phyloP scores from a whole-genome alignment of 495 filamentous ascomycete species.

The Clavariopsis aquatica region DNA sequence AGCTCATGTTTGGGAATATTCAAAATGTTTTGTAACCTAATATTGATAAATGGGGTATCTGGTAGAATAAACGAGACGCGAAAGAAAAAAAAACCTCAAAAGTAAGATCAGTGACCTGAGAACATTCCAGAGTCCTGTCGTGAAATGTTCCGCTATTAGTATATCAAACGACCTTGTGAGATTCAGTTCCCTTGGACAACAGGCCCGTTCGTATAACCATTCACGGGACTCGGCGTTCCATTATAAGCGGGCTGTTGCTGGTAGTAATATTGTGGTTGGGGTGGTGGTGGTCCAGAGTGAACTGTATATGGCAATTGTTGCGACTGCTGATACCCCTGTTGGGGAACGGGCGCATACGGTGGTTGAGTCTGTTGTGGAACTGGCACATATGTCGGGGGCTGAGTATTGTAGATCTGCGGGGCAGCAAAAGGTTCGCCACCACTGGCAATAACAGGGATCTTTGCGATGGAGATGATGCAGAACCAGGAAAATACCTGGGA shows the following conservation, averaged over 20 bases:
- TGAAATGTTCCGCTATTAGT: too few species aligned
- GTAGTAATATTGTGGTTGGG: conserved; percentile 12
- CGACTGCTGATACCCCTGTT: conserved; percentile 15
- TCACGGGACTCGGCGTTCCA: neutral
- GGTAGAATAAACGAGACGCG: too few species aligned
- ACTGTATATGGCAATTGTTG: neutral
- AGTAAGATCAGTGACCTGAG: too few species aligned
- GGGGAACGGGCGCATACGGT: neutral
- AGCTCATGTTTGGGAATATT: too few species aligned
- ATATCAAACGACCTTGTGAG: too few species aligned
- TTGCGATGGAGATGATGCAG: conserved; percentile 17
- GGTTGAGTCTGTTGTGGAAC: neutral
- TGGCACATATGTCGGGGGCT: neutral
- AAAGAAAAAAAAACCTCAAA: too few species aligned
- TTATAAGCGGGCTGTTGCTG: conserved; percentile 18
- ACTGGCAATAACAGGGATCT: neutral
- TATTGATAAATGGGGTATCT: too few species aligned
- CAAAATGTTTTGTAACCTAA: too few species aligned
- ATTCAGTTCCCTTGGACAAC: too few species aligned
- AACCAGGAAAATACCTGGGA: conserved; percentile 14
- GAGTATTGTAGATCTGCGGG: neutral
- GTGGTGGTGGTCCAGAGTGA: neutral
- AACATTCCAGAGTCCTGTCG: too few species aligned
- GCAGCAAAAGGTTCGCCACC: neutral
- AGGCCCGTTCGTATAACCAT: too few species aligned